Base-by-base conservation (phyloP, 2,329 filamentous ascomycete species). In the Xylariomycetidae sp. region DNA sequence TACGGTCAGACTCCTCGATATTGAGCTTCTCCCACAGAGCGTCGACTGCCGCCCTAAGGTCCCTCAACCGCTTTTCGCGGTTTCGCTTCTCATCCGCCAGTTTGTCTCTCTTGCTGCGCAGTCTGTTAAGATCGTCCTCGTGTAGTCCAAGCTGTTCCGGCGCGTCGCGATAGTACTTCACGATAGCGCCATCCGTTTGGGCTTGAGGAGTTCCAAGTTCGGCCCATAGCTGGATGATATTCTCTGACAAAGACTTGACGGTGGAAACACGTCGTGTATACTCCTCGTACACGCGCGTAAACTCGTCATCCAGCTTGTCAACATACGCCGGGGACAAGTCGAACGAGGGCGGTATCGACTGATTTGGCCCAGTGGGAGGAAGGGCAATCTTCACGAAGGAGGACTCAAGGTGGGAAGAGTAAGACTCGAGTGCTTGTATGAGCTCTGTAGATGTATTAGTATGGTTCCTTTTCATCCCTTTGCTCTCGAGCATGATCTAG, bases 91-190 rank as follows among this genome's bases (percentile, higher is more conserved):
- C 92, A 4, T 93, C 84, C 0, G 83, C 54, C 19, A 98, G 72
- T 54, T 85, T 89, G 45, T 95, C 89, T 40, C 84, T 80, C 65
- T 79, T 88, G 10, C 67, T 61, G 37, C 76, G 76, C 31, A 98
- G 70, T 18, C 82, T 74, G 12, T 70, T 68, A 18, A 98, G 63
- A 51, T 98, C 90, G 35, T 93, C 82, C 54, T 88, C 80, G 56
- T 95, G 90, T 19, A 98, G 69, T 7, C 93, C 92, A 18, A 98
- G 74, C 60, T 96, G 90, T 58, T 98, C 92, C 0, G 92, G 92
- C 4, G 88, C 75, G 39, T 95, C 86, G 40, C 86, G 82, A 57
- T 94, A 90, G 59, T 84, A 79, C 58, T 95, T 84, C 39, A 98
- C 82, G 42, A 98, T 93, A 14, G 76, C 71, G 37, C 72, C 74